These are phyloP conservation scores for Hemileia vastatrix DNA, from an alignment of 1,284 basidiomycete species.

Conservation along the genomic window DNA sequence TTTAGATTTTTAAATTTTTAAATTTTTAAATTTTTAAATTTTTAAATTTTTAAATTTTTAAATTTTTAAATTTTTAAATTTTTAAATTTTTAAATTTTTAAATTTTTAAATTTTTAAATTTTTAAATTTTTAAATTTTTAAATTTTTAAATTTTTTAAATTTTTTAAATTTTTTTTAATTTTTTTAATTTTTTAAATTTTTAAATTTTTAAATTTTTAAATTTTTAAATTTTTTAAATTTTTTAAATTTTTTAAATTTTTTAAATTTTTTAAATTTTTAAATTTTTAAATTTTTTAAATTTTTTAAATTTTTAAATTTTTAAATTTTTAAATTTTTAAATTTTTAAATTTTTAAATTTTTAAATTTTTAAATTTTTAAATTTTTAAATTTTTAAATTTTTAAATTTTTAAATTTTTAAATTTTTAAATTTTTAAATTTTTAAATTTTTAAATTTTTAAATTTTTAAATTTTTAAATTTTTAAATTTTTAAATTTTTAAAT, in stretches of 20 bases:
- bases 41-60: not conserved
- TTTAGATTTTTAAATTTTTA: not conserved
- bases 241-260: not conserved
- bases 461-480: not conserved
- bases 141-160: not conserved
- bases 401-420: no score
- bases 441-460: not conserved
- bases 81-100: no score
- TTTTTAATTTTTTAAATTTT: not conserved
- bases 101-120: no score
- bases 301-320: no score
- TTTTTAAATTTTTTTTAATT: slow-evolving; percentile 1
- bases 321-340: no score
- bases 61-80: not conserved
- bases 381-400: no score
- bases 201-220: not conserved
- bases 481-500: not conserved
- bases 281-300: no score
- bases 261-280: not conserved
- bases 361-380: no score
- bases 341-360: no score
- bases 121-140: not conserved
- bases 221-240: not conserved
- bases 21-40: not conserved
- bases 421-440: no score